Evolutionary conservation across 2,329 filamentous ascomycete species (phyloP), one percentile per base, ranked within the genome.

Genomic region (Bipolaris cookei): DNA sequence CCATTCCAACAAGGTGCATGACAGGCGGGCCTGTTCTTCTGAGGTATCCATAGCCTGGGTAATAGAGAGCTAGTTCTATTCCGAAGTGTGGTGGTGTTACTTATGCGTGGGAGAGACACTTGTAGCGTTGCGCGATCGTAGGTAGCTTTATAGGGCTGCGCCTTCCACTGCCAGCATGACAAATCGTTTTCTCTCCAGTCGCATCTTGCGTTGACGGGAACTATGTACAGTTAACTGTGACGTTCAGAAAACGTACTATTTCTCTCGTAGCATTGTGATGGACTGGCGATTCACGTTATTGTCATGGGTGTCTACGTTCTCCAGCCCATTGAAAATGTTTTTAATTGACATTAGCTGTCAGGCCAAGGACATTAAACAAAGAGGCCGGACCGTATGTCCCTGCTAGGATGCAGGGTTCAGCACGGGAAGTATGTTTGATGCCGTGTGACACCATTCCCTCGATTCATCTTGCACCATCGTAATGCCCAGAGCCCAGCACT

Each of bases 391-490:
- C 41, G 57, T 45, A 62, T 35, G 44, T 49, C 48, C 60, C 42
- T 53, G 61, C 56, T 23, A 51, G 51, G 38, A 64, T 65, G 64
- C 70, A 75, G 65, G 68, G 68, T 68, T 67, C 57, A 66, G 16
- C 14, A 67, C 66, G 64, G 62, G 56, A 66, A 52, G 59, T 64
- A 62, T 66, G 71, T 73, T 75, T 72, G 72, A 73, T 58, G 66
- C 64, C 25, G 69, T 75, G 69, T 55, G 65, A 76, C 74, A 58
- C 51, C 39, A 58, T 59, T 65, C 64, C 71, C 69, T 76, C 72
- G 71, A 76, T 70, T 59, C 63, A 58, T 63, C 61, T 57, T 62
- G 61, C 58, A 65, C 65, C 53, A 61, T 66, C 56, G 63, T 63
- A 66, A 61, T 62, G 62, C 58, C 51, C 58, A 65, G 54, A 49